Percentiles rank a stretch among this genome's conserved stretches.
Evolutionary conservation across 495 filamentous ascomycete species (phyloP).

Genomic region (Daldinia loculata): DNA sequence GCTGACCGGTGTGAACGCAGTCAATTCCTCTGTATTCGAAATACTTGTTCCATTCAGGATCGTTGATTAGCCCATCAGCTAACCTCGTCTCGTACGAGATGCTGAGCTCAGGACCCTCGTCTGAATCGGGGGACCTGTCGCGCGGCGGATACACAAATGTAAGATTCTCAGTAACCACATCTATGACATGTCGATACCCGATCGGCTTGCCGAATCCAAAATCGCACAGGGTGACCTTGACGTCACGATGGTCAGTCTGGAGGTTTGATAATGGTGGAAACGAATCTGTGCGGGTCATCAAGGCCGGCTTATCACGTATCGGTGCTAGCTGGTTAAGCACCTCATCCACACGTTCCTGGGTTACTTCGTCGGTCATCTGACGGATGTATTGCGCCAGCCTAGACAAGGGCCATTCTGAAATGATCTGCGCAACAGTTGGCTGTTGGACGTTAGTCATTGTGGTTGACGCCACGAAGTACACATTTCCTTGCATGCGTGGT

Average conservation of each 20-base stretch:
- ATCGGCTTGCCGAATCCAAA: constrained; percentile 3
- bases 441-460: constrained; percentile 24
- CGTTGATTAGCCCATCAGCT: neutral
- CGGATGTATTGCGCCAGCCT: constrained; percentile 52
- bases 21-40: constrained; percentile 10
- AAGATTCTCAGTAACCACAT: neutral
- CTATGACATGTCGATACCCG: constrained; percentile 1
- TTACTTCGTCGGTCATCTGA: constrained; percentile 49
- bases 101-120: constrained; percentile 1
- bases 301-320: constrained; percentile 48
- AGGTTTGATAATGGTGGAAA: neutral
- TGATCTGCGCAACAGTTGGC: constrained; percentile 46
- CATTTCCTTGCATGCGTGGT: constrained; percentile 49
- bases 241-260: constrained; percentile 10
- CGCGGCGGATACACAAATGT: constrained; percentile 1
- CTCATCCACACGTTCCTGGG: constrained; percentile 47
- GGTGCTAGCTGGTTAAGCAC: constrained; percentile 47
- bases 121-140: constrained; percentile 5
- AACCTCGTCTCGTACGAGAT: neutral
- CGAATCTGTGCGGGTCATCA: constrained; percentile 2
- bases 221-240: neutral
- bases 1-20: neutral
- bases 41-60: constrained; percentile 2
- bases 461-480: constrained; percentile 44
- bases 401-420: constrained; percentile 50